Percentiles rank a stretch among this genome's conserved stretches.
Evolutionary conservation across 148 eudicot genomes (phyloP).

Genomic region (Chenopodium quinoa): DNA sequence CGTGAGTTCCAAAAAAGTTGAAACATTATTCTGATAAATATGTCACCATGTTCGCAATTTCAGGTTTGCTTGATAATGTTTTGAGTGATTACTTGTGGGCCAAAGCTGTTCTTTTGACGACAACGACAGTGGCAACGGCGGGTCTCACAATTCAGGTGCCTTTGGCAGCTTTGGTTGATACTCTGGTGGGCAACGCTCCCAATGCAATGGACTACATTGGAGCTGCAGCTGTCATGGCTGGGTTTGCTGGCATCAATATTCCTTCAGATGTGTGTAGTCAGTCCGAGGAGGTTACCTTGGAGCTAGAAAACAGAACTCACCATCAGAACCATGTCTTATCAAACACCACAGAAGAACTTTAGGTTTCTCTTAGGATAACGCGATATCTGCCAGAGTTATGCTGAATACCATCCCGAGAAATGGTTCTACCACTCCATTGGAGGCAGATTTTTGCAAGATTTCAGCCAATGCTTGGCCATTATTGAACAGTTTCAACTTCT

Average conservation of each 20-base stretch:
- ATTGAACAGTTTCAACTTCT: not conserved
- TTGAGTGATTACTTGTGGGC: slow-evolving; percentile 97
- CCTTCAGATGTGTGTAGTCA: slow-evolving; percentile 53
- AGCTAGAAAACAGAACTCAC: slow-evolving; percentile 34
- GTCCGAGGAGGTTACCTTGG: slow-evolving; percentile 40
- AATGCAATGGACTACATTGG: slow-evolving; percentile 66
- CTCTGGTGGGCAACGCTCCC: slow-evolving; percentile 72
- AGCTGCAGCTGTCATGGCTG: slow-evolving; percentile 78
- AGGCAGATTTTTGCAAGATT: not conserved
- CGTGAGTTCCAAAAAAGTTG: not conserved
- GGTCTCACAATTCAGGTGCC: slow-evolving; percentile 98
- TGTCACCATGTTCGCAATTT: not conserved
- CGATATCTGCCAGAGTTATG: not conserved
- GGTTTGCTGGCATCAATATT: slow-evolving; percentile 80
- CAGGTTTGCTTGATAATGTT: slow-evolving; percentile 92
- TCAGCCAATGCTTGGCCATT: not conserved
- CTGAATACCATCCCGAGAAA: not conserved
- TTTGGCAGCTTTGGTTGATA: slow-evolving; percentile 79
- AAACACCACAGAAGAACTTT: slow-evolving; percentile 8
- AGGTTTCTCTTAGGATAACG: slow-evolving; percentile 2
- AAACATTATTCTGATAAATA: not conserved
- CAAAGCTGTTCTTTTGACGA: slow-evolving; percentile 89
- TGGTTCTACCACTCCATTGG: not conserved
- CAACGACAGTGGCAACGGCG: slow-evolving; percentile 97
- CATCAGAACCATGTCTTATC: slow-evolving; percentile 19